Conservation (phyloP, 2,329 filamentous ascomycete species). For the Alternaria atra region DNA sequence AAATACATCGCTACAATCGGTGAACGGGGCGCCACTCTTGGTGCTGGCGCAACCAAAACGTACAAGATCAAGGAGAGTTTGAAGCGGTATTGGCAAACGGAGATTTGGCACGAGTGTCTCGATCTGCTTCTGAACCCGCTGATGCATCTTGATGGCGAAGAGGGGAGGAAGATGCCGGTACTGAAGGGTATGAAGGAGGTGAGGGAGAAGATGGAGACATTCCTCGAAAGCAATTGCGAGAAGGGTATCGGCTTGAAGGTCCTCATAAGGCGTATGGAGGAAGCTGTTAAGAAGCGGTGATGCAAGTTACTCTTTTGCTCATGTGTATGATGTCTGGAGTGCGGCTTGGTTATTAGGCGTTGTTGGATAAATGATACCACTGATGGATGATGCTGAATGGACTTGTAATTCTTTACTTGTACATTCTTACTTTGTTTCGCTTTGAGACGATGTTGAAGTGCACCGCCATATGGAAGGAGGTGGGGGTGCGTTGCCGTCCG, state of each 20-base stretch:
- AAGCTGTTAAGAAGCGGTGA: constrained; percentile 64
- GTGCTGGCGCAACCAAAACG: constrained; percentile 67
- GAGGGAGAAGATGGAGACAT: constrained; percentile 82
- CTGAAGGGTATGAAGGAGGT: constrained; percentile 72
- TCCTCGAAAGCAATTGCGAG: constrained; percentile 83
- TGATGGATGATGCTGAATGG: constrained; percentile 1
- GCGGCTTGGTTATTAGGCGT: neutral
- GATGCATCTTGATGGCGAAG: constrained; percentile 70
- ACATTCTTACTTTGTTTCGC: neutral
- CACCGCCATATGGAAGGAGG: constrained; percentile 22
- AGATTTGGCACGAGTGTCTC: constrained; percentile 86
- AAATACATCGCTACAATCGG: constrained; percentile 86
- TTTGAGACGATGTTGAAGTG: neutral
- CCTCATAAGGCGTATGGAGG: constrained; percentile 71
- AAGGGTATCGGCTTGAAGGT: constrained; percentile 70
- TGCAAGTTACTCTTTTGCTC: neutral
- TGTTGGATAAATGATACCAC: constrained; percentile 5
- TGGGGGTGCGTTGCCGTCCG: constrained; percentile 18
- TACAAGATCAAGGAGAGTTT: constrained; percentile 84
- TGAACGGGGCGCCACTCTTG: constrained; percentile 61
- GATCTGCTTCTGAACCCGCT: constrained; percentile 86
- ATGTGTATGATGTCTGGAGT: constrained; percentile 13
- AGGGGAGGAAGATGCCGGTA: constrained; percentile 74
- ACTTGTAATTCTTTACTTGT: neutral
- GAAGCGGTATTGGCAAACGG: constrained; percentile 96